Evolutionary conservation across 148 eudicot genomes (phyloP).

Genomic region (Camellia japonica): DNA sequence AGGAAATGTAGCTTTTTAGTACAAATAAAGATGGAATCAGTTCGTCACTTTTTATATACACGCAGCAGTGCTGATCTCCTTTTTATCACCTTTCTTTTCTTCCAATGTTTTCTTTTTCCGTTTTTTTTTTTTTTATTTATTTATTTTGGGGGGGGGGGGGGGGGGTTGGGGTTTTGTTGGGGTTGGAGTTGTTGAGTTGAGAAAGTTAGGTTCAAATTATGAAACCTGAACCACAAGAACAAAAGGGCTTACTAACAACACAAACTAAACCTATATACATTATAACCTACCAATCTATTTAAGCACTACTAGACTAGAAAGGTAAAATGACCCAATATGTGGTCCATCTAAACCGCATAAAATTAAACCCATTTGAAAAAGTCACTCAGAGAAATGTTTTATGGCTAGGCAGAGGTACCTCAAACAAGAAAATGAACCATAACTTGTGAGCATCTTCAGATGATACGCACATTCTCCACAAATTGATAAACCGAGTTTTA

Average conservation of each 20-base stretch:
- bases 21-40: neutral
- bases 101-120: neutral
- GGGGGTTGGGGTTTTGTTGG: neutral
- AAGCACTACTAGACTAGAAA: conserved; percentile 18
- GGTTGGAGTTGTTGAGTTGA: neutral
- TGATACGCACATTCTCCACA: too few species aligned
- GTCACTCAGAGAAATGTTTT: conserved; percentile 16
- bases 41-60: conserved; percentile 2
- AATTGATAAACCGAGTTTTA: neutral
- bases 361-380: conserved; percentile 24
- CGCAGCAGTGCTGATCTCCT: neutral
- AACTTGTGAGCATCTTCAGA: neutral
- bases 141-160: too few species aligned
- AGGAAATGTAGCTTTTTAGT: neutral
- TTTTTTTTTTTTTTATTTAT: neutral
- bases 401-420: conserved; percentile 12
- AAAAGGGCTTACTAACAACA: conserved; percentile 15
- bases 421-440: conserved; percentile 16
- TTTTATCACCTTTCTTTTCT: neutral
- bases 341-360: conserved; percentile 33
- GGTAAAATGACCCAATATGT: conserved; percentile 15
- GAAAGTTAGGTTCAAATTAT: conserved; percentile 18
- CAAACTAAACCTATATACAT: conserved; percentile 23
- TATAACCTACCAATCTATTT: conserved; percentile 14
- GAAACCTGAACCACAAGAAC: conserved; percentile 24